phyloP scores from a whole-genome alignment of 352 stramenopile genomes.

The Globisporangium perplexum region DNA sequence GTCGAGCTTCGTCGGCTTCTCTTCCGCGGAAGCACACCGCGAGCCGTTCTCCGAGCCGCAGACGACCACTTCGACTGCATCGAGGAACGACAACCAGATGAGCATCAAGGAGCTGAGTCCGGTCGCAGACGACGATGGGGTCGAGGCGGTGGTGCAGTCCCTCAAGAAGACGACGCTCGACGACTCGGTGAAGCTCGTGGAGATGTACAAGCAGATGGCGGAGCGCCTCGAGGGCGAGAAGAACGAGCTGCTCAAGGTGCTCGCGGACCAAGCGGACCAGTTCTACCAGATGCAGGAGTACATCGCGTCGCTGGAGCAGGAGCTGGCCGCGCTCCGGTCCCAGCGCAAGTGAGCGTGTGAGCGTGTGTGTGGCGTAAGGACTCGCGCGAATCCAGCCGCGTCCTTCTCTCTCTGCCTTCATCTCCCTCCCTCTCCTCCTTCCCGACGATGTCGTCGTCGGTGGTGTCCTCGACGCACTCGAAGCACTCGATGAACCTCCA shows the following conservation, averaged over 20 bases:
- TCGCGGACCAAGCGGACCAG: slow-evolving; percentile 60
- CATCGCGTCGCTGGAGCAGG: slow-evolving; percentile 59
- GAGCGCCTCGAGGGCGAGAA: slow-evolving; percentile 71
- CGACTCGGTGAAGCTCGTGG: slow-evolving; percentile 55
- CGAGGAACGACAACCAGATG: background rate
- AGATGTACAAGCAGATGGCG: slow-evolving; percentile 85
- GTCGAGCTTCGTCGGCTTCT: background rate
- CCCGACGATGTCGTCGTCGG: too few relatives aligned
- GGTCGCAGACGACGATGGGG: slow-evolving; percentile 2
- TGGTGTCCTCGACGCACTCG: too few relatives aligned
- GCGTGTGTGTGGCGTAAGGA: background rate
- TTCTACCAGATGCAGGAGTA: slow-evolving; percentile 77
- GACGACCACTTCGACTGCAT: background rate
- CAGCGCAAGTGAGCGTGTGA: background rate
- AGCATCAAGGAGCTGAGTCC: slow-evolving; percentile 8
- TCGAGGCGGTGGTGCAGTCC: background rate
- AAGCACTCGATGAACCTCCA: too few relatives aligned
- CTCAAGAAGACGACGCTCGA: slow-evolving; percentile 36
- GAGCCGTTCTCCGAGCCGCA: slow-evolving; percentile 26
- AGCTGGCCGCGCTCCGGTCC: slow-evolving; percentile 36
- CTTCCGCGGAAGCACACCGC: background rate
- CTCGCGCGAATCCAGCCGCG: too few relatives aligned
- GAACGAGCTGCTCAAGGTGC: slow-evolving; percentile 61
- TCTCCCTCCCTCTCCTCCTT: too few relatives aligned
- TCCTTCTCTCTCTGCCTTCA: too few relatives aligned